Base-by-base conservation (phyloP, 1,284 basidiomycete species). In the Tremellales sp. region DNA sequence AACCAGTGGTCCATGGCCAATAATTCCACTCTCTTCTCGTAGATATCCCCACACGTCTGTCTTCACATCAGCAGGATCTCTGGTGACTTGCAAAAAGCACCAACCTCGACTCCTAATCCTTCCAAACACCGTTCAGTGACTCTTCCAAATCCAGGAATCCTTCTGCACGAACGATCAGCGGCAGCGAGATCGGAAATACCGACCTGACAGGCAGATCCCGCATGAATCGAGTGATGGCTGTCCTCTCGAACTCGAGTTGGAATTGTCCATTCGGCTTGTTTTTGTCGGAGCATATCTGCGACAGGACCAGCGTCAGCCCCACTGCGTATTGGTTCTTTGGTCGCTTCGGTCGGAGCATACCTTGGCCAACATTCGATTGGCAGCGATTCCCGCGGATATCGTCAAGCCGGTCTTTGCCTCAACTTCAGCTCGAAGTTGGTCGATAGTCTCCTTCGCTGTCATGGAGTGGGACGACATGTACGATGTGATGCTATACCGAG, bases 231-330 rank as follows among this genome's bases (percentile, higher is more conserved):
- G 78, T 78, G 57, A 94, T 84, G 1, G 78, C 76, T 19, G 81
- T 68, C 1, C 78, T 68, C 37, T 85, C 77, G 62, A 85, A 87
- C 3, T 81, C 74, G 28, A 94, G 78, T 58, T 81, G 79, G 60
- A 81, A 95, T 68, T 93, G 88, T 1, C 91, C 92, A 63, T 95
- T 88, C 0, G 92, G 92, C 73, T 97, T 97, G 71, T 95, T 95
- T 83, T 85, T 87, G 68, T 97, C 92, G 33, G 90, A 94, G 65
- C 87, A 92, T 45, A 95, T 94, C 86, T 93, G 64, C 8, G 26
- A 24, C 18, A 21, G 32, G 14, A 6, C 2, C 6, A 1, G n/a
- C n/a, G n/a, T n/a, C n/a, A n/a, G n/a, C n/a, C n/a, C n/a, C n/a
- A n/a, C n/a, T n/a, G n/a, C n/a, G n/a, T n/a, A n/a, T n/a, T 3